These are phyloP conservation scores for Globisporangium heterothallicum DNA, from an alignment of 352 stramenopile genomes.

Conservation along the genomic window DNA sequence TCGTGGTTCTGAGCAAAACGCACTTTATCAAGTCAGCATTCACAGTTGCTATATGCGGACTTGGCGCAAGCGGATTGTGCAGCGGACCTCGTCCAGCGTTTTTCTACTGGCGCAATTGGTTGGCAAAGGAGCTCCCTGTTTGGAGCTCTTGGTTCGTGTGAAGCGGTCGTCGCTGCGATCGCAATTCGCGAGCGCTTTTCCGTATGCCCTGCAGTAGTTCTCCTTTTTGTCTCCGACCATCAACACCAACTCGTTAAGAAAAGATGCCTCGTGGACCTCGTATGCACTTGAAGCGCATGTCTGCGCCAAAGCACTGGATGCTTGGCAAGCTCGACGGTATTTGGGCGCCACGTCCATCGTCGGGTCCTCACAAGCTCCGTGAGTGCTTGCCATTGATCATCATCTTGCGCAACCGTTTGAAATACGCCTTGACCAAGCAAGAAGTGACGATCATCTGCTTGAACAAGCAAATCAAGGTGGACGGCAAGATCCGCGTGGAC, in stretches of 20 bases:
- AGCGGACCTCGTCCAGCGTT: too few species aligned
- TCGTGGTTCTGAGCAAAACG: too few species aligned
- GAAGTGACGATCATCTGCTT: constrained; percentile 99
- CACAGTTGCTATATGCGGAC: too few species aligned
- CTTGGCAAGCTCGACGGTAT: constrained; percentile 89
- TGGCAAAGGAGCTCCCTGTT: too few species aligned
- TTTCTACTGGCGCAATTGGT: too few species aligned
- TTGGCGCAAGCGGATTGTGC: too few species aligned
- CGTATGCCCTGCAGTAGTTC: constrained; percentile 24
- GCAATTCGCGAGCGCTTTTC: not conserved
- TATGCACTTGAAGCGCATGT: constrained; percentile 88
- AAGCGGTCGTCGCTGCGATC: not conserved
- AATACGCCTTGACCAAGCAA: constrained; percentile 98
- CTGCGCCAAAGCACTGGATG: constrained; percentile 87
- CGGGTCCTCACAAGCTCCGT: constrained; percentile 97
- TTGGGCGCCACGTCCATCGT: constrained; percentile 91
- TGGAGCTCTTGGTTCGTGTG: not conserved
- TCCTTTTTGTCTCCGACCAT: constrained; percentile 47
- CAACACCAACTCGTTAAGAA: constrained; percentile 11
- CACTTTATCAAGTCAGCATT: too few species aligned
- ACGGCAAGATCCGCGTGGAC: constrained; percentile 96
- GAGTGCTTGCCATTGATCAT: constrained; percentile 98
- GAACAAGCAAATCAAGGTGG: constrained; percentile 98
- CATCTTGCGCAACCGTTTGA: constrained; percentile 98
- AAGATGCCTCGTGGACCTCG: constrained; percentile 82